Evolutionary conservation across 2,329 filamentous ascomycete species (phyloP).

Genomic region (Sarocladium oryzae): DNA sequence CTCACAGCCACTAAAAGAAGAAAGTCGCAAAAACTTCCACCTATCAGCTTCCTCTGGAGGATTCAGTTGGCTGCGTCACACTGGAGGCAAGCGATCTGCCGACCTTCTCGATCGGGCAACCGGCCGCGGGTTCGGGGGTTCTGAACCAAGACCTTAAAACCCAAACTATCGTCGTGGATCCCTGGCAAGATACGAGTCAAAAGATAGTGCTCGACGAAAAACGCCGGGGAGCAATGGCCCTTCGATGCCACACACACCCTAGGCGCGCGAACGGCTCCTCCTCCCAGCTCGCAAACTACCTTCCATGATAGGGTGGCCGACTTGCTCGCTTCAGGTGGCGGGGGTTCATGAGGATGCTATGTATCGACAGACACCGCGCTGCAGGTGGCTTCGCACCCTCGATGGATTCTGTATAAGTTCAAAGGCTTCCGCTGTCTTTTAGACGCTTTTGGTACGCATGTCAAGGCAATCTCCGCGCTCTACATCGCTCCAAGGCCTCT

Average conservation of each 20-base stretch:
- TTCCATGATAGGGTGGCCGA: slow-evolving; percentile 4
- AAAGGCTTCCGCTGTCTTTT: not conserved
- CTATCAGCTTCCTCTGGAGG: not conserved
- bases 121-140: not conserved
- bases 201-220: not conserved
- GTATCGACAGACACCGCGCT: not conserved
- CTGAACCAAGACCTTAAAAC: not conserved
- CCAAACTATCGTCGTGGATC: not conserved
- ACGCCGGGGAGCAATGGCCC: not conserved
- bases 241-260: slow-evolving; percentile 5
- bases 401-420: slow-evolving; percentile 5
- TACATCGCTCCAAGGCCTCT: slow-evolving; percentile 1
- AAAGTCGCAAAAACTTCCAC: slow-evolving; percentile 4
- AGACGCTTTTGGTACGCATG: slow-evolving; percentile 4
- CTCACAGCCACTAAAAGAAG: not conserved
- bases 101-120: slow-evolving; percentile 9
- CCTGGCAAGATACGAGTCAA: not conserved
- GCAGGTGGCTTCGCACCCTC: not conserved
- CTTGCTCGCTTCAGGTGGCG: slow-evolving; percentile 2
- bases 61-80: slow-evolving; percentile 2
- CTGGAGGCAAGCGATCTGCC: slow-evolving; percentile 5
- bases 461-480: not conserved
- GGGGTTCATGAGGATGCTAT: not conserved
- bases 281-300: slow-evolving; percentile 1
- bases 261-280: slow-evolving; percentile 1